Conservation (phyloP, 192 early-diverging fungal genomes). For the Phycomyces nitens region DNA sequence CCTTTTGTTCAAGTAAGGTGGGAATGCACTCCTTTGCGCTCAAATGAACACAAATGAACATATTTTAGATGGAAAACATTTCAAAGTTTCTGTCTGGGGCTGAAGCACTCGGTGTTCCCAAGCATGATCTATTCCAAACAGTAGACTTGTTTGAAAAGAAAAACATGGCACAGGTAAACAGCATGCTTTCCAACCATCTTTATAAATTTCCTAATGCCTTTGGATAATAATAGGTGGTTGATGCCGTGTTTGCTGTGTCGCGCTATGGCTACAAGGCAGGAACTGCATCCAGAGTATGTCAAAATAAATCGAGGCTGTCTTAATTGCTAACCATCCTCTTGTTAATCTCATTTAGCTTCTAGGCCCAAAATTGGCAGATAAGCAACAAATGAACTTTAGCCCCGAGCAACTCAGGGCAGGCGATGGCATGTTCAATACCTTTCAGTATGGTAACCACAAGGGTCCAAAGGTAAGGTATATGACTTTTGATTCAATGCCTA, state of each 20-base stretch:
- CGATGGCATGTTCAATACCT: conserved; percentile 52
- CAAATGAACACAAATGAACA: no score
- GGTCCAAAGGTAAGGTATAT: conserved; percentile 47
- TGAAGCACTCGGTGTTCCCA: conserved; percentile 64
- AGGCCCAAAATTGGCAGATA: conserved; percentile 74
- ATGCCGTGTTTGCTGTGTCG: conserved; percentile 70
- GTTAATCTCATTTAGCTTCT: no score
- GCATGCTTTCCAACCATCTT: not conserved
- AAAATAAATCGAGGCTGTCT: not conserved
- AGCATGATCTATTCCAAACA: conserved; percentile 75
- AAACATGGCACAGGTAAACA: conserved; percentile 51
- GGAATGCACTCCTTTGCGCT: no score
- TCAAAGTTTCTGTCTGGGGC: conserved; percentile 61
- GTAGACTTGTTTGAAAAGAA: conserved; percentile 79
- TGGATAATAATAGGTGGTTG: conserved; percentile 62
- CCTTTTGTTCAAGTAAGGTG: conserved; percentile 65
- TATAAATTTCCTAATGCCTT: no score
- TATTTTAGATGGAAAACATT: conserved; percentile 78
- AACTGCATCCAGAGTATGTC: conserved; percentile 37
- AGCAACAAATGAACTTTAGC: conserved; percentile 57
- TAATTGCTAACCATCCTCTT: no score
- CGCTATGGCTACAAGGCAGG: conserved; percentile 65
- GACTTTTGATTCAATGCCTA: no score
- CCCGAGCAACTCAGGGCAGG: conserved; percentile 58
- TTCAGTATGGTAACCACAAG: conserved; percentile 44